Evolutionary conservation across 2,329 filamentous ascomycete genomes (phyloP), one percentile per base, ranked within the genome.

Genomic region (Cryphonectria radicalis): DNA sequence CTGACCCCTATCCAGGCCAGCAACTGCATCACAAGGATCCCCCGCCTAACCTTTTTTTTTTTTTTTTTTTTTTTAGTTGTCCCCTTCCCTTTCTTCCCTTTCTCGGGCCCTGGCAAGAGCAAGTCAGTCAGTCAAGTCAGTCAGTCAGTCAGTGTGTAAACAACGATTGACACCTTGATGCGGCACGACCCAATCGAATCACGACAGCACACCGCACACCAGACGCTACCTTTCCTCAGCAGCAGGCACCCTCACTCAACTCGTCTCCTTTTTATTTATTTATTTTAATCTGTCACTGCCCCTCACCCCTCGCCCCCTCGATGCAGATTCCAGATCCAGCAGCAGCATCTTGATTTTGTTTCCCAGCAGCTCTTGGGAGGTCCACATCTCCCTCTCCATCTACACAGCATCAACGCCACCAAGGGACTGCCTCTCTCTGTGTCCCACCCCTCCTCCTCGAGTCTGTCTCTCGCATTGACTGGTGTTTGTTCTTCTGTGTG

Each of bases 401-500:
- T 43, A 13, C 42, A 43, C 43, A 4, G 10, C 32, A 37, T 40
- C 59, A 35, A n/a, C n/a, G n/a, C n/a, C n/a, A n/a, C n/a, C n/a
- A n/a, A n/a, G n/a, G n/a, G n/a, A n/a, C n/a, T 32, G 19, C 32
- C 28, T 32, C 28, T 63, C 4, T 40, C 35, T 19, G 11, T 40
- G 8, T 40, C 10, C 37, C 10, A 60, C 35, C 42, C n/a, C 32
- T 63, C 55, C 60, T 63, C n/a, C 19, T n/a, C 46, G 22, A n/a
- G 10, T 35, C 42, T 22, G 19, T 64, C 69, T 35, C 50, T 63
- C 63, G n/a, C n/a, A 72, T 72, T 50, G 57, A 67, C 55, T 22
- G 63, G 67, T 63, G 64, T 72, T 67, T 46, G 11, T 28, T 57
- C 35, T 72, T 60, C 28, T 53, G 59, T 63, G 35, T 55, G n/a